Conservation (phyloP, 176 grass and related monocot genomes). For the Eremochloa ophiuroides region DNA sequence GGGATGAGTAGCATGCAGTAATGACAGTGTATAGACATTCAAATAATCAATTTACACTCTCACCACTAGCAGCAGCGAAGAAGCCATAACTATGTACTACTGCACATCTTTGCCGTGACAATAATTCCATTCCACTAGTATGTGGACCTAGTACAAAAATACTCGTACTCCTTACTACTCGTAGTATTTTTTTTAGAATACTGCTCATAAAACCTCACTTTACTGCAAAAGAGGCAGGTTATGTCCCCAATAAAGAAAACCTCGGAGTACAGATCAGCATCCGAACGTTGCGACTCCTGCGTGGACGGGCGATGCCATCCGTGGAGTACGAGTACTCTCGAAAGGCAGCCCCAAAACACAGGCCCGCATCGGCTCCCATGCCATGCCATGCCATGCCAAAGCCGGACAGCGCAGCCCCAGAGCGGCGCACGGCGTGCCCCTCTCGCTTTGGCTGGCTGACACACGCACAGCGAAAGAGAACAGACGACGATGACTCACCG, state of each 20-base stretch:
- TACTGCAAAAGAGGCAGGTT: background rate
- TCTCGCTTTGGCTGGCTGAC: background rate
- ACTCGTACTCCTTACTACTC: no score
- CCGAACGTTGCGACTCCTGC: background rate
- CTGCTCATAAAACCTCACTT: no score
- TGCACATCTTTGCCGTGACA: background rate
- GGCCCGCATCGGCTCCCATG: slow-evolving; percentile 22
- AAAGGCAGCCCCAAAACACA: background rate
- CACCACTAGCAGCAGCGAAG: background rate
- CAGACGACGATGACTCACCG: slow-evolving; percentile 5
- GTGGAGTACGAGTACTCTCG: no score
- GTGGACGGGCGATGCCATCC: no score
- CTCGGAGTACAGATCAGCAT: background rate
- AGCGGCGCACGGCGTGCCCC: background rate
- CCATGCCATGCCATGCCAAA: slow-evolving; percentile 38
- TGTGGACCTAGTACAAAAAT: no score
- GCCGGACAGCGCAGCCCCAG: slow-evolving; percentile 38
- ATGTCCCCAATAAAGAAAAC: background rate
- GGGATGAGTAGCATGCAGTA: background rate
- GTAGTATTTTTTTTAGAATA: no score
- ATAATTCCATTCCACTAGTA: no score
- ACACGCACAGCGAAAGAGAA: background rate
- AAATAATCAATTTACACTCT: background rate
- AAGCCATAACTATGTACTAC: no score
- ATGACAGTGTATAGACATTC: background rate